Percentiles rank a stretch among this genome's conserved stretches.
Conservation (phyloP, 2,329 filamentous ascomycete genomes). For the Talaromyces sp. region DNA sequence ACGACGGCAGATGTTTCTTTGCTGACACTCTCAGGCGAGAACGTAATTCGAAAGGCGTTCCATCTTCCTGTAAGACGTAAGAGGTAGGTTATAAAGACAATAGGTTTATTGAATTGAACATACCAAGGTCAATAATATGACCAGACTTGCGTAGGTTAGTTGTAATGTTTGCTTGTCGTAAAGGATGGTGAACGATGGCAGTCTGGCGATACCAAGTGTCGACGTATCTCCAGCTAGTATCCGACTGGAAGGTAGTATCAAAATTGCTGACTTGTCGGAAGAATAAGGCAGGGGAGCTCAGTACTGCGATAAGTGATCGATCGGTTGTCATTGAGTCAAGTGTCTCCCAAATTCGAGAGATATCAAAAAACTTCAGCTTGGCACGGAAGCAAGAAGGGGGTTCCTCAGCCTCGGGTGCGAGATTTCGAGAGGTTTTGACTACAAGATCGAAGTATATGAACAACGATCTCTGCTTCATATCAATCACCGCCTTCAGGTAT, state of each 20-base stretch:
- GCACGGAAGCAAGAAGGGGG: conserved; percentile 43
- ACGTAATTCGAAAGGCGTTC: conserved; percentile 61
- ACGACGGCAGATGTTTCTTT: conserved; percentile 45
- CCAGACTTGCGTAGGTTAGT: conserved; percentile 53
- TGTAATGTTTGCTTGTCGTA: conserved; percentile 37
- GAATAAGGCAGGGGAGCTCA: conserved; percentile 51
- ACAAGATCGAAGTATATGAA: conserved; percentile 49
- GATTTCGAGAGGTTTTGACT: background rate
- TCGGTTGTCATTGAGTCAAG: conserved; percentile 17
- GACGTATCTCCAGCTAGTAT: conserved; percentile 57
- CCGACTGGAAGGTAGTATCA: conserved; percentile 45
- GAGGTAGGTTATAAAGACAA: background rate
- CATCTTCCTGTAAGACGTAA: conserved; percentile 54
- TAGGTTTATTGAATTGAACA: conserved; percentile 15
- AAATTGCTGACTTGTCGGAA: conserved; percentile 43
- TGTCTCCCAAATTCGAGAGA: conserved; percentile 43
- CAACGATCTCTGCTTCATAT: conserved; percentile 49
- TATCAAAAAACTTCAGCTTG: conserved; percentile 48
- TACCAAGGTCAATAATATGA: conserved; percentile 63
- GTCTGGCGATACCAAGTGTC: conserved; percentile 67
- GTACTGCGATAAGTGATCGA: conserved; percentile 40
- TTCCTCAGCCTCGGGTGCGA: background rate
- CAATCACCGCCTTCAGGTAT: conserved; percentile 38
- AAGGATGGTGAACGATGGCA: conserved; percentile 56
- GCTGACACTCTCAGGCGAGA: conserved; percentile 37